Percentiles rank a stretch among this genome's conserved stretches.
Evolutionary conservation across 78 protist species (phyloP).

Genomic region (Dictyostelium capitatum): DNA sequence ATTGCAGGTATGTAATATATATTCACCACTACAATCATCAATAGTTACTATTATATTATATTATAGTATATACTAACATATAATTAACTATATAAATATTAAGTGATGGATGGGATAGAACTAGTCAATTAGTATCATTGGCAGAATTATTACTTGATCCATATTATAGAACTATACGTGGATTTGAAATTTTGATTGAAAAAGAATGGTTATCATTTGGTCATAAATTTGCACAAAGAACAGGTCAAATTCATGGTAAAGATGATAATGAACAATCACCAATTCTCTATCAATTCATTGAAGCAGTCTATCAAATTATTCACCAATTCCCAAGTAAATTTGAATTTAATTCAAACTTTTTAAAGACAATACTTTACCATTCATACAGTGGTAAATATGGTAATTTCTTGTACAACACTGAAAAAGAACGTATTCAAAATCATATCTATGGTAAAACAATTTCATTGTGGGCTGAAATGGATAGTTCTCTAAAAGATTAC

Average conservation of each 20-base stretch:
- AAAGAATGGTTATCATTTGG: constrained; percentile 97
- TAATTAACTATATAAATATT: no score
- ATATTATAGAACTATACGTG: constrained; percentile 92
- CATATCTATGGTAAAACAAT: constrained; percentile 51
- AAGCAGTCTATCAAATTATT: constrained; percentile 92
- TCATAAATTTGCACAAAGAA: constrained; percentile 91
- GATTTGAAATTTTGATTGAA: constrained; percentile 93
- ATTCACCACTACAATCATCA: no score
- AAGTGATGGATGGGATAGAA: constrained; percentile 99
- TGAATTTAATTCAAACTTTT: constrained; percentile 91
- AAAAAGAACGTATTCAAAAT: constrained; percentile 46
- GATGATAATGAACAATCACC: constrained; percentile 90
- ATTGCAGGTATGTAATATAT: constrained; percentile 94
- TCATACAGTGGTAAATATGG: constrained; percentile 75
- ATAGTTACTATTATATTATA: no score
- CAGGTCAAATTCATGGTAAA: constrained; percentile 66
- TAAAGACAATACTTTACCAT: constrained; percentile 16
- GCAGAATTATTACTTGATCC: constrained; percentile 93
- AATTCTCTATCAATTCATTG: constrained; percentile 95
- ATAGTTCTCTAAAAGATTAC: background rate
- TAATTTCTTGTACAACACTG: constrained; percentile 73
- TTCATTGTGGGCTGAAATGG: constrained; percentile 77
- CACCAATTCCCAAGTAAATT: constrained; percentile 83
- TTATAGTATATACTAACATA: no score
- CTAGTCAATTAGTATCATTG: constrained; percentile 89